Percentiles rank a stretch among this genome's conserved stretches.
These are phyloP conservation scores for Teunomyces panamensis DNA, from an alignment of 805 yeast species.

Conservation along the genomic window DNA sequence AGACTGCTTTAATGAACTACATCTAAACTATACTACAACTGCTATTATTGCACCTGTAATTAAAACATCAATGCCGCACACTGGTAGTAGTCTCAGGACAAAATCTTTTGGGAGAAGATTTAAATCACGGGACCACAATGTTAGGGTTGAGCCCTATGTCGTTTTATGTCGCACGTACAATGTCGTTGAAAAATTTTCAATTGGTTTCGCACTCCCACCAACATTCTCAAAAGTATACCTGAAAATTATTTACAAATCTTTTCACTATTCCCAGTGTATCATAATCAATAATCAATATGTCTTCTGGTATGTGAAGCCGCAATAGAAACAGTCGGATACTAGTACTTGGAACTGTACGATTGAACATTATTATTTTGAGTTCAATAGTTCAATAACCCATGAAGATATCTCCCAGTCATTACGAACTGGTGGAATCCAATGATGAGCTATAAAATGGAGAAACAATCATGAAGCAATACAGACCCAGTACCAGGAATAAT, in stretches of 20 bases:
- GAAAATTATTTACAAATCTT: conserved; percentile 4
- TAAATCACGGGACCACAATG: not conserved
- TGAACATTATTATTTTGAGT: not conserved
- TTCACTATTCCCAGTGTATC: conserved; percentile 9
- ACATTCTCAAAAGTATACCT: conserved; percentile 4
- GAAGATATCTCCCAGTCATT: not conserved
- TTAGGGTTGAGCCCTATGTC: conserved; percentile 5
- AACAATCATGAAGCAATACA: not conserved
- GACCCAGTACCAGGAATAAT: not conserved
- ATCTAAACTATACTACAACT: not conserved
- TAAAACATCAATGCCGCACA: not conserved
- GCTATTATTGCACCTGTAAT: not conserved
- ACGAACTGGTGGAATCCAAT: not conserved
- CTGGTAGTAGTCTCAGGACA: not conserved
- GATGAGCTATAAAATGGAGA: conserved; percentile 1
- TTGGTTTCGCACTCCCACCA: conserved; percentile 5
- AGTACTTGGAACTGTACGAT: conserved; percentile 3
- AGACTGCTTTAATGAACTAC: conserved; percentile 1
- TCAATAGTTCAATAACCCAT: not conserved
- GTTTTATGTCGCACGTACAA: not conserved
- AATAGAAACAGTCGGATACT: not conserved
- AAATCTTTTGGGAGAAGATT: not conserved
- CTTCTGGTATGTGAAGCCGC: conserved; percentile 15
- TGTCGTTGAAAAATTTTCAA: conserved; percentile 4
- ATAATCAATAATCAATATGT: conserved; percentile 14